Percentiles rank a stretch among this genome's conserved stretches.
phyloP scores from a whole-genome alignment of 495 filamentous ascomycete genomes.

The Podospora didyma region DNA sequence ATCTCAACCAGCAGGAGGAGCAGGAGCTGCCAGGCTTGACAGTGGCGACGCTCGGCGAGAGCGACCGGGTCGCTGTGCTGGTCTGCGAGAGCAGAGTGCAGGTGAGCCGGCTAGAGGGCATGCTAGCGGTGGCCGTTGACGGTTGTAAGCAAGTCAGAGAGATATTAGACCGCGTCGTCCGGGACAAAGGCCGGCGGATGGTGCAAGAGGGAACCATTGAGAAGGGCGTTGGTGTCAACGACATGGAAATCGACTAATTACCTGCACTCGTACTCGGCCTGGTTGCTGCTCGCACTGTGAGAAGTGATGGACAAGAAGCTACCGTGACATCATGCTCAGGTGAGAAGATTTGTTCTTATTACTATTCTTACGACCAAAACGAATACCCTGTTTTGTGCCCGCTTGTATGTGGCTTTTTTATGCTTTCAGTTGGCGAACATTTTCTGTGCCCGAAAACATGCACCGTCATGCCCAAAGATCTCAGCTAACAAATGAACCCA shows the following conservation, averaged over 20 bases:
- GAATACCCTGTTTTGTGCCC: not conserved
- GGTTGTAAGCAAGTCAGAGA: constrained; percentile 83
- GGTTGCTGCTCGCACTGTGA: not conserved
- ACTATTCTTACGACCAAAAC: not conserved
- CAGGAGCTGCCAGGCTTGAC: constrained; percentile 87
- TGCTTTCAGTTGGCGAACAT: not conserved
- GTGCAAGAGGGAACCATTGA: constrained; percentile 55
- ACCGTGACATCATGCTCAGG: constrained; percentile 7
- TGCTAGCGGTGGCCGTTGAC: constrained; percentile 88
- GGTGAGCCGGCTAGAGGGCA: constrained; percentile 73
- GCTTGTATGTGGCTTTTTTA: not conserved
- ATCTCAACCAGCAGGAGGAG: constrained; percentile 83
- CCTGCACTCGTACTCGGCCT: not conserved
- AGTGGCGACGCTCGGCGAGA: constrained; percentile 67
- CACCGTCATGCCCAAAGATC: not conserved
- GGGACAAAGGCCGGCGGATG: constrained; percentile 59
- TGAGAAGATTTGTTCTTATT: constrained; percentile 9
- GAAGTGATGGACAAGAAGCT: constrained; percentile 10
- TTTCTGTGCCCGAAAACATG: not conserved
- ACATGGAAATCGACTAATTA: constrained; percentile 41
- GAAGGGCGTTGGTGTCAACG: constrained; percentile 35
- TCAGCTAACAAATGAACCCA: constrained; percentile 1
- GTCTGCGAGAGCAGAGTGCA: constrained; percentile 83
- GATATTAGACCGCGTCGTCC: constrained; percentile 68
- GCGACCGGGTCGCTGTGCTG: constrained; percentile 71